Evolutionary conservation across 1,284 basidiomycete species (phyloP).

Genomic region (Lentinula novae-zelandiae): DNA sequence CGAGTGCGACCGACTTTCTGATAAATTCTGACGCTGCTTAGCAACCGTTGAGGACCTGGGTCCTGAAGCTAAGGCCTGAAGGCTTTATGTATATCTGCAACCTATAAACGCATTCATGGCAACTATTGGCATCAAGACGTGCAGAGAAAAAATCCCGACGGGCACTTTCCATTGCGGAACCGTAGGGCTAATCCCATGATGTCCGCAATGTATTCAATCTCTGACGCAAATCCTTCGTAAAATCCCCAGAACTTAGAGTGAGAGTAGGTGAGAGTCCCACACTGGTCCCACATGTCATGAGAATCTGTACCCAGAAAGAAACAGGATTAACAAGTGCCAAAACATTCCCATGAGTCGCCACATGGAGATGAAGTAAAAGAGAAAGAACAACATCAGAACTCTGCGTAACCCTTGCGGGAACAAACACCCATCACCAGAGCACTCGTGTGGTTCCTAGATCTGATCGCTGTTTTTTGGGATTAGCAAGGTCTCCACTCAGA

Average conservation of each 20-base stretch:
- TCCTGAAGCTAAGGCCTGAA: background rate
- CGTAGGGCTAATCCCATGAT: background rate
- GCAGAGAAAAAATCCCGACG: background rate
- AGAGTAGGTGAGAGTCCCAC: too few species aligned
- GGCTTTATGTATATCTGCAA: too few species aligned
- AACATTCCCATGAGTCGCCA: background rate
- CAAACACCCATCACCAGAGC: constrained; percentile 7
- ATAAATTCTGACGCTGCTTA: background rate
- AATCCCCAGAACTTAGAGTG: background rate
- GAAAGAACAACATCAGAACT: background rate
- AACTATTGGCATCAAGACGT: background rate
- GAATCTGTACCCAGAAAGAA: background rate
- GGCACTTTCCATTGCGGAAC: background rate
- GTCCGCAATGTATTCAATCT: background rate
- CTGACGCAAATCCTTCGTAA: background rate
- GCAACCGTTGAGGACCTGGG: background rate
- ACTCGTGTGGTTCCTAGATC: constrained; percentile 21
- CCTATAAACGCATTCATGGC: background rate
- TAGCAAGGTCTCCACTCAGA: constrained; percentile 8
- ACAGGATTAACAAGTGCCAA: background rate
- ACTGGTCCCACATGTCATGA: background rate
- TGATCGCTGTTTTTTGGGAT: constrained; percentile 11
- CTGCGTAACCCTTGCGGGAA: background rate
- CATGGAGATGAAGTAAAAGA: background rate
- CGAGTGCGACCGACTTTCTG: background rate